Evolutionary conservation across 768 basidiomycete genomes (phyloP), one percentile per base, ranked within the genome.

Genomic region (Tylopilus balloui): DNA sequence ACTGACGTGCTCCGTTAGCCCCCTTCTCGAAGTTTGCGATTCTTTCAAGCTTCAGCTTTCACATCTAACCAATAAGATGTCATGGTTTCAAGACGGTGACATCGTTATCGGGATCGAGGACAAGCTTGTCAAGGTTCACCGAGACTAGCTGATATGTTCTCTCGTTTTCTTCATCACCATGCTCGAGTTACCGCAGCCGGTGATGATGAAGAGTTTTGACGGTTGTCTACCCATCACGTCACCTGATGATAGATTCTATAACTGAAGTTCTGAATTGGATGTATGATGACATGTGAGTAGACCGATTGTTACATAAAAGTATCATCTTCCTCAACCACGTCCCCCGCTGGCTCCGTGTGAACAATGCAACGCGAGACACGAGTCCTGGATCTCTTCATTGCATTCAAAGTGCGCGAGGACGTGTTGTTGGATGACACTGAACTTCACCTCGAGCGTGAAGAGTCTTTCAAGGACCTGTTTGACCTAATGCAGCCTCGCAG

Each of bases 391-490:
- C 75, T 76, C 50, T 91, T 87, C 73, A 85, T 92, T 41, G 79
- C 81, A 3, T 77, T 92, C 59, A 87, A 86, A 67, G 84, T 87
- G 45, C 80, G 79, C 19, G 84, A 91, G 61, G 90, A 92, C 66
- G 76, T 90, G 37, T 83, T 84, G 73, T 70, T 75, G 34, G 88
- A 90, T 66, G 85, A 88, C 41, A 75, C 78, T 2, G 80, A 81
- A 61, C 74, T 91, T 20, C 87, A 92, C 56, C 78, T 88, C 40
- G 84, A 84, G 58, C 74, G 83, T 12, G 82, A 84, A 46, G 88
- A 89, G 62, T 75, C 78, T 10, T 91, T 86, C 72, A 81, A 80
- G 51, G 89, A 91, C 58, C 68, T 92, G 21, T 91, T 92, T 62
- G 85, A 86, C 54, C 76, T 86, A 45, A 76, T 73, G 55, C 86